Percentiles rank a stretch among this genome's conserved stretches.
These are phyloP conservation scores for Hypericum perforatum DNA, from an alignment of 345 rosid species.

Conservation along the genomic window DNA sequence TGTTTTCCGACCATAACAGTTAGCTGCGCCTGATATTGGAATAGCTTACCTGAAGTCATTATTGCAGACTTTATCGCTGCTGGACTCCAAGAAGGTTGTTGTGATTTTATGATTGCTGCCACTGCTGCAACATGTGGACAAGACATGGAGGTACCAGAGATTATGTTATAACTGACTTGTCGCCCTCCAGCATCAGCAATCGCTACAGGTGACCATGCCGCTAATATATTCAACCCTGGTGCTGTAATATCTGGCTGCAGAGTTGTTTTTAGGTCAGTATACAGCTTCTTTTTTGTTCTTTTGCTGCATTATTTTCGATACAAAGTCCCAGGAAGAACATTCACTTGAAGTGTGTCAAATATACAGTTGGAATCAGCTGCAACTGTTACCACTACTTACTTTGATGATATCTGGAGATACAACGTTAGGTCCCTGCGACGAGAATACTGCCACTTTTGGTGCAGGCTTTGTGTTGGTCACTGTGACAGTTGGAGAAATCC, in stretches of 20 bases:
- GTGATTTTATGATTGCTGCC: constrained; percentile 36
- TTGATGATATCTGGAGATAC: constrained; percentile 36
- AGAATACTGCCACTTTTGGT: constrained; percentile 32
- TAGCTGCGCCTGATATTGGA: neutral
- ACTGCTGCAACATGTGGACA: constrained; percentile 45
- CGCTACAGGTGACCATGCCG: constrained; percentile 43
- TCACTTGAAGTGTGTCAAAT: too few relatives aligned
- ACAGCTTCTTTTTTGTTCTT: neutral
- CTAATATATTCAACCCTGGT: constrained; percentile 40
- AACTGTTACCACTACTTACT: constrained; percentile 15
- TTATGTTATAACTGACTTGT: constrained; percentile 27
- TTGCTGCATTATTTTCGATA: too few relatives aligned
- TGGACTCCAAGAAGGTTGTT: constrained; percentile 38
- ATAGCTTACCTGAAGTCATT: constrained; percentile 41
- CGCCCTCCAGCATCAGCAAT: constrained; percentile 13
- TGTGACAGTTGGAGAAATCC: constrained; percentile 28
- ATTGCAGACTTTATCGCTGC: constrained; percentile 50
- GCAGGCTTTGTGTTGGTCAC: constrained; percentile 26
- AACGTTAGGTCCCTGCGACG: constrained; percentile 40
- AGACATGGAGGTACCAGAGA: constrained; percentile 45
- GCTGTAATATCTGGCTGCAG: constrained; percentile 39
- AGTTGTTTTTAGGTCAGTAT: neutral
- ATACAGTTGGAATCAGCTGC: neutral
- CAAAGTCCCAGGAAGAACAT: too few relatives aligned
- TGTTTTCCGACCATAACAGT: too few relatives aligned